phyloP scores from a whole-genome alignment of 352 stramenopile species.

The Phytopythium litorale region DNA sequence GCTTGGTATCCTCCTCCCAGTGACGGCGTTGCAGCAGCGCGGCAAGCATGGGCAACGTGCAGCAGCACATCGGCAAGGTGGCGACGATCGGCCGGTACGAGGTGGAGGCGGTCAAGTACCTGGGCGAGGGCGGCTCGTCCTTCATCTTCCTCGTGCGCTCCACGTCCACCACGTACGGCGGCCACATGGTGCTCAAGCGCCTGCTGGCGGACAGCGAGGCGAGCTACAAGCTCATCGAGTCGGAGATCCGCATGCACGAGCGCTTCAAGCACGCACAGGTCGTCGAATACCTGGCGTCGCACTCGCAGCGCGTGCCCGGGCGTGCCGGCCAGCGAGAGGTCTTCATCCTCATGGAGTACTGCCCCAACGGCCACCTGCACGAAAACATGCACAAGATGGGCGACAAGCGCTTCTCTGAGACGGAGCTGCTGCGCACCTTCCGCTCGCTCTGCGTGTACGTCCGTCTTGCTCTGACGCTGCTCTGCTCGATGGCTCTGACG shows the following conservation, averaged over 20 bases:
- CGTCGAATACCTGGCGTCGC: conserved; percentile 62
- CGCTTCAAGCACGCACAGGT: conserved; percentile 62
- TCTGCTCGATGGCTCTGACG: not conserved
- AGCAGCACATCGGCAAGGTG: conserved; percentile 72
- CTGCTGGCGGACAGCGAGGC: conserved; percentile 69
- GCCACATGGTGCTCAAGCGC: conserved; percentile 67
- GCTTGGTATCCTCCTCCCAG: not conserved
- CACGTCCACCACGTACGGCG: conserved; percentile 18
- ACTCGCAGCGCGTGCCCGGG: conserved; percentile 31
- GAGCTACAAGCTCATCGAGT: conserved; percentile 53
- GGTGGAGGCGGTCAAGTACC: conserved; percentile 68
- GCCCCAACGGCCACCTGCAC: conserved; percentile 90
- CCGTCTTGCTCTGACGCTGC: conserved; percentile 14
- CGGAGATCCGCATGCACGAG: conserved; percentile 72
- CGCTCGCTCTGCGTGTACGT: conserved; percentile 71
- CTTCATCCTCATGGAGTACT: conserved; percentile 97
- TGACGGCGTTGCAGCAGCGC: not conserved
- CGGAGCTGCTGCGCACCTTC: conserved; percentile 68
- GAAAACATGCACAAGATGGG: conserved; percentile 91
- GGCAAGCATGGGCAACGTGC: conserved; percentile 60
- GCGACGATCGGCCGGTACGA: conserved; percentile 58
- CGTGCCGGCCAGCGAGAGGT: conserved; percentile 73
- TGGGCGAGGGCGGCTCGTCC: conserved; percentile 72
- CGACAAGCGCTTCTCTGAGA: conserved; percentile 54
- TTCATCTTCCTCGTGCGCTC: conserved; percentile 82